A percentile compares a stretch with the other conserved stretches of the same genome.
These are phyloP conservation scores for Kazachstania sp. DNA, from an alignment of 1,139 yeast genomes.

Conservation along the genomic window DNA sequence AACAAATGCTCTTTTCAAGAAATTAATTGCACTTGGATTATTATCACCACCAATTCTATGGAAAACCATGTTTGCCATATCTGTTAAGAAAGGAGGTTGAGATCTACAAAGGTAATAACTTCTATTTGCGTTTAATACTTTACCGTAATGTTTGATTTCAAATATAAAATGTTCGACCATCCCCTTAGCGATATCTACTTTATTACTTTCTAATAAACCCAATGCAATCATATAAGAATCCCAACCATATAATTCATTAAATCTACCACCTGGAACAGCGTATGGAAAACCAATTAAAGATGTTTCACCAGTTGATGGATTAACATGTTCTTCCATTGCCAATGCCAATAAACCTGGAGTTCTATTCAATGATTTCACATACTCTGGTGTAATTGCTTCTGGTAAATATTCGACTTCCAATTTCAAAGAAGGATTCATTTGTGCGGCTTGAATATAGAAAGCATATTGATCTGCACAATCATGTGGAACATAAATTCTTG, in stretches of 20 bases:
- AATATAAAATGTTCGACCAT: constrained; percentile 90
- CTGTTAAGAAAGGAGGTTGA: constrained; percentile 97
- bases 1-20: constrained; percentile 52
- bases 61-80: constrained; percentile 73
- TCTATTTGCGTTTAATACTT: constrained; percentile 88
- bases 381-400: constrained; percentile 53
- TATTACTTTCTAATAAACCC: constrained; percentile 61
- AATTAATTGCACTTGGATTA: constrained; percentile 45
- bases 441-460: constrained; percentile 51
- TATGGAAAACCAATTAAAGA: constrained; percentile 68
- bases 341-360: constrained; percentile 83
- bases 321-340: constrained; percentile 48
- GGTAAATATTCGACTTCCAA: constrained; percentile 71
- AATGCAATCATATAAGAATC: constrained; percentile 90
- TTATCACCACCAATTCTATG: constrained; percentile 42
- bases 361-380: constrained; percentile 65
- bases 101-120: constrained; percentile 86
- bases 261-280: constrained; percentile 95
- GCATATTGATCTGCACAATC: constrained; percentile 65
- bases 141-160: constrained; percentile 85
- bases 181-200: constrained; percentile 67
- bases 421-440: constrained; percentile 46
- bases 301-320: constrained; percentile 41
- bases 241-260: constrained; percentile 97
- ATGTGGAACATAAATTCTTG: constrained; percentile 73